Conservation (phyloP, 139 green algal genomes). For the Coelastrella sp. region DNA sequence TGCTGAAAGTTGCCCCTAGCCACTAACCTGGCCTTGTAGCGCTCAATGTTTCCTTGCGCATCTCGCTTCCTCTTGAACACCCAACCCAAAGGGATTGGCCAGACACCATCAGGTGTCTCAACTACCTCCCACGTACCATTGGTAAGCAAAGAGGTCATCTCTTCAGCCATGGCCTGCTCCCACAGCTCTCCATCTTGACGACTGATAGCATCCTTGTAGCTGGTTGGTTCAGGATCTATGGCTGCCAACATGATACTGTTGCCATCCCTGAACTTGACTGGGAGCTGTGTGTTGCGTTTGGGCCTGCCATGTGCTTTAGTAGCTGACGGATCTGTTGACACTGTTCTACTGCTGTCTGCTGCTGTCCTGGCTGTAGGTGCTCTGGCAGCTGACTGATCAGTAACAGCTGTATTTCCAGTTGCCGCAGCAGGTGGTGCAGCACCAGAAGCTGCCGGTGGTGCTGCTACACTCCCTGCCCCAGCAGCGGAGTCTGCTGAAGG, state of each 20-base stretch:
- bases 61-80: slow-evolving; percentile 60
- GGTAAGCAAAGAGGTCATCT: not conserved
- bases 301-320: too few relatives aligned
- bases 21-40: slow-evolving; percentile 68
- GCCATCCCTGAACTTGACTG: not conserved
- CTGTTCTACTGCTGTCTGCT: not conserved
- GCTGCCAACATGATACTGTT: not conserved
- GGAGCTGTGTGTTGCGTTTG: not conserved
- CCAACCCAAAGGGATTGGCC: slow-evolving; percentile 54
- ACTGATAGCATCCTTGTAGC: not conserved
- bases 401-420: too few relatives aligned
- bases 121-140: not conserved
- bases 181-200: not conserved
- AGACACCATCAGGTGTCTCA: not conserved
- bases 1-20: slow-evolving; percentile 65
- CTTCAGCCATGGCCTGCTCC: not conserved
- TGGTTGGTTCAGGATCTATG: not conserved
- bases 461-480: not conserved
- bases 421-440: not conserved
- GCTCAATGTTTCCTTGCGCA: slow-evolving; percentile 53
- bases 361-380: not conserved
- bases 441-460: not conserved
- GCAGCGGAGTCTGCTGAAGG: not conserved
- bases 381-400: too few relatives aligned
- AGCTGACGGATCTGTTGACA: not conserved